A percentile compares a stretch with the other conserved stretches of the same genome.
Evolutionary conservation across 305 asterid genomes (phyloP).

Genomic region (Euphrasia arctica): DNA sequence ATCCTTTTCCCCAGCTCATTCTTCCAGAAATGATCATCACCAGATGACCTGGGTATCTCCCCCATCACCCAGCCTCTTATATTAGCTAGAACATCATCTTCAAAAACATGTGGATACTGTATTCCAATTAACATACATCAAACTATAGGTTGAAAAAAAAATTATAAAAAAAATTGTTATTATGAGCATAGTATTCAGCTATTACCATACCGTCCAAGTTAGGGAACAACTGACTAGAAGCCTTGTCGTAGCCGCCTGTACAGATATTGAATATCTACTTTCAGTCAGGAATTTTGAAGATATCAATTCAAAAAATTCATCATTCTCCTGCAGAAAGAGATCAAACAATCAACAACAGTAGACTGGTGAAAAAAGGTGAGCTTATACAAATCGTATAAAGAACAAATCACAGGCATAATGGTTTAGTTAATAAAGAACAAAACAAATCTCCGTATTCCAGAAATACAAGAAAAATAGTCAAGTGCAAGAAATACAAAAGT

Average conservation of each 20-base stretch:
- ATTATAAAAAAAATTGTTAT: background rate
- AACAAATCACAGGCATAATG: conserved; percentile 19
- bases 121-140: conserved; percentile 37
- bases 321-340: conserved; percentile 77
- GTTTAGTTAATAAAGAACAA: conserved; percentile 1
- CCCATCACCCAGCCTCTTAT: conserved; percentile 93
- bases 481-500: conserved; percentile 7
- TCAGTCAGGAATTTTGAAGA: conserved; percentile 74
- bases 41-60: conserved; percentile 50
- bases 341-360: conserved; percentile 19
- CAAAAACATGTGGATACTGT: conserved; percentile 96
- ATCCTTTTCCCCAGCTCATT: conserved; percentile 61
- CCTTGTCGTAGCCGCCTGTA: conserved; percentile 82
- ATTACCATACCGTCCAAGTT: conserved; percentile 74
- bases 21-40: conserved; percentile 69
- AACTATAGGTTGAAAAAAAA: conserved; percentile 16
- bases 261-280: conserved; percentile 65
- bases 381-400: background rate
- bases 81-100: conserved; percentile 77
- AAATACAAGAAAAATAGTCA: conserved; percentile 14
- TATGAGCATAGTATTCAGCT: conserved; percentile 14
- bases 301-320: conserved; percentile 86
- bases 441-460: conserved; percentile 15
- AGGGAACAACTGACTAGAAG: conserved; percentile 91
- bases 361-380: background rate